These are phyloP conservation scores for Didymella lethalis DNA, from an alignment of 2,329 filamentous ascomycete species.

Conservation along the genomic window DNA sequence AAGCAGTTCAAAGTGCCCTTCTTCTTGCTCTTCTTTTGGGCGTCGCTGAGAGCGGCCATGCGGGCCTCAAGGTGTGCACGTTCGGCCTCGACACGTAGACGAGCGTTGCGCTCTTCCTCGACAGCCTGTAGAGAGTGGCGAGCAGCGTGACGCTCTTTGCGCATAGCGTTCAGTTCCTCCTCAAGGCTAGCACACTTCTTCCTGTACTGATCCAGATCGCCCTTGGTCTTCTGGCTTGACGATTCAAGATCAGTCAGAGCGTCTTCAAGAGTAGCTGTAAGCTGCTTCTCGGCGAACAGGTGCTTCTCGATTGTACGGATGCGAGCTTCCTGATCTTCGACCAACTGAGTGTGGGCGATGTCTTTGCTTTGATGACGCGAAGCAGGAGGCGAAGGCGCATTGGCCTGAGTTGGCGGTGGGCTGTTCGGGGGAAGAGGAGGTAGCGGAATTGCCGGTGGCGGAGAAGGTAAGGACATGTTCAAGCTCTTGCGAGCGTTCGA, in stretches of 20 bases:
- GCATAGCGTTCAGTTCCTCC: slow-evolving; percentile 70
- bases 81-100: slow-evolving; percentile 87
- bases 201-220: slow-evolving; percentile 88
- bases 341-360: slow-evolving; percentile 76
- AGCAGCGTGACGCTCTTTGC: slow-evolving; percentile 66
- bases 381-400: slow-evolving; percentile 65
- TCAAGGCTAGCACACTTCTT: slow-evolving; percentile 83
- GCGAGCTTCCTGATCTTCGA: slow-evolving; percentile 93
- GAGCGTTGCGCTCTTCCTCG: slow-evolving; percentile 94
- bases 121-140: slow-evolving; percentile 82
- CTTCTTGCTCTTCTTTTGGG: slow-evolving; percentile 92
- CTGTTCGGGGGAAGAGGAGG: slow-evolving; percentile 77
- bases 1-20: slow-evolving; percentile 98
- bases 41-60: slow-evolving; percentile 76
- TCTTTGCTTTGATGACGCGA: slow-evolving; percentile 85
- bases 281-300: slow-evolving; percentile 91
- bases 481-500: slow-evolving; percentile 88
- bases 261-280: slow-evolving; percentile 94
- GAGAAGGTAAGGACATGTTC: slow-evolving; percentile 85
- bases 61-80: slow-evolving; percentile 89
- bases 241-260: slow-evolving; percentile 92
- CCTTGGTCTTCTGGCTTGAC: slow-evolving; percentile 89
- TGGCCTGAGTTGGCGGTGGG: slow-evolving; percentile 54
- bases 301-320: slow-evolving; percentile 98
- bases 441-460: slow-evolving; percentile 93